Evolutionary conservation across 768 basidiomycete genomes (phyloP), one percentile per base, ranked within the genome.

Genomic region (Artomyces pyxidatus): DNA sequence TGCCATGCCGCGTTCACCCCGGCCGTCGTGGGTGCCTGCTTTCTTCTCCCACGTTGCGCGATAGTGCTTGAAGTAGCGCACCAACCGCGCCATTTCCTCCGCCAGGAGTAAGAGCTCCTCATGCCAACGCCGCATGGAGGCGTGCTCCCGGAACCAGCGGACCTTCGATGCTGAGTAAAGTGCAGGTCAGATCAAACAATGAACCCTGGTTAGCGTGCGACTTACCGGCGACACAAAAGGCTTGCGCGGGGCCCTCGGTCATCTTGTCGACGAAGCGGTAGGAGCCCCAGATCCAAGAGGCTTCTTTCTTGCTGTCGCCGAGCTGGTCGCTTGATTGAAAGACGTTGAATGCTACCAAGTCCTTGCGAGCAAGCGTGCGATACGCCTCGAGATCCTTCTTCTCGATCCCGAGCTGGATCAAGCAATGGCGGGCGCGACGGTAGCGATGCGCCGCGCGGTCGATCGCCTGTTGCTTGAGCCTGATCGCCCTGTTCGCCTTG

Each of bases 41-140:
- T 12, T 35, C 7, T 35, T 35, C 14, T 17, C 32, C 32, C 32
- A 35, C 2, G 32, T 14, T 17, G 32, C 17, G 32, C 12, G 4
- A 17, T 35, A 50, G 44, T 50, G 38, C 7, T 3, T 17, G 39
- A 50, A 54, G 41, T 42, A 54, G 1, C 49, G 49, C 5, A 54
- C 40, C 6, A 45, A 28, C n/a, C 53, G 37, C 17, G 41, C 9
- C 53, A 54, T 54, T 25, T 54, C 53, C 40, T 51, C 49, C n/a
- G 39, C 8, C 39, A 54, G 7, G 8, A 54, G 53, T 2, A 25
- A 23, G 2, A 26, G 16, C 29, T 54, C 35, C 23, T 54, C 53
- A 23, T 23, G 7, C 53, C 49, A 54, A 12, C 49, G 44, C 19
- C 22, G n/a, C 19, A 8, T 9, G 12, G 37, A 11, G 8, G 53